Conservation (phyloP, 1,284 basidiomycete species). For the Trametes versicolor region DNA sequence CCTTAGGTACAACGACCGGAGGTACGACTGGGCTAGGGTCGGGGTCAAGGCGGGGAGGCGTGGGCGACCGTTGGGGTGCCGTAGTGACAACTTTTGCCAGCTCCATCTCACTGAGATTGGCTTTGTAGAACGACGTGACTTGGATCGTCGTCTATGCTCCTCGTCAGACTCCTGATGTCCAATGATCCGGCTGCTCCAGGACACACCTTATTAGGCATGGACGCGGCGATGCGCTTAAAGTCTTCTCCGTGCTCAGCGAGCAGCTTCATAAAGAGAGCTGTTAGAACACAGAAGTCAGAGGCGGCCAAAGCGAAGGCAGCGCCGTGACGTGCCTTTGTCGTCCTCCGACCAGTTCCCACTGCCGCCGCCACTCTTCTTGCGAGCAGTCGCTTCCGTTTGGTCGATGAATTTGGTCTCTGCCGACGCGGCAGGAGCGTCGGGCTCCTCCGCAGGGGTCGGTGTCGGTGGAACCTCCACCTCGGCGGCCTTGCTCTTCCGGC, state of each 20-base stretch:
- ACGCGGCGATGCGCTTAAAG: constrained; percentile 78
- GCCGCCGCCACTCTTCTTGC: constrained; percentile 47
- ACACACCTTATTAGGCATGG: constrained; percentile 76
- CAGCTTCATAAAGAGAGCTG: constrained; percentile 70
- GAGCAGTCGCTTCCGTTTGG: constrained; percentile 44
- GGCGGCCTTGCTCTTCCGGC: constrained; percentile 42
- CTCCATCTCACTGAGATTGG: constrained; percentile 56
- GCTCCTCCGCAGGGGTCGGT: constrained; percentile 42
- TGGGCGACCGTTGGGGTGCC: constrained; percentile 48
- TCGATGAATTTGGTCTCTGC: constrained; percentile 43
- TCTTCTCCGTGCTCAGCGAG: constrained; percentile 78
- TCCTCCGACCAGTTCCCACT: constrained; percentile 61
- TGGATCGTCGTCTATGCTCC: constrained; percentile 73
- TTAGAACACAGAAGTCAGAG: constrained; percentile 39
- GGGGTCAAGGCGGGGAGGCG: constrained; percentile 31
- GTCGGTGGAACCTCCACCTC: constrained; percentile 26
- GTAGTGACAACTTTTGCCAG: constrained; percentile 51
- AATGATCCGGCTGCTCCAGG: neutral
- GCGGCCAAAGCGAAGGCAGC: constrained; percentile 50
- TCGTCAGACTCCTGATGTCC: constrained; percentile 13
- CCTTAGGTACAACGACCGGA: neutral
- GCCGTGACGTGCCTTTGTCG: constrained; percentile 60
- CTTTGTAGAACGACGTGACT: constrained; percentile 74
- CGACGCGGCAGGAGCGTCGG: constrained; percentile 27
- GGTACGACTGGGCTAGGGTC: too few species aligned